Evolutionary conservation across 805 yeast species (phyloP), one percentile per base, ranked within the genome.

Genomic region (Starmerella scarabaei): DNA sequence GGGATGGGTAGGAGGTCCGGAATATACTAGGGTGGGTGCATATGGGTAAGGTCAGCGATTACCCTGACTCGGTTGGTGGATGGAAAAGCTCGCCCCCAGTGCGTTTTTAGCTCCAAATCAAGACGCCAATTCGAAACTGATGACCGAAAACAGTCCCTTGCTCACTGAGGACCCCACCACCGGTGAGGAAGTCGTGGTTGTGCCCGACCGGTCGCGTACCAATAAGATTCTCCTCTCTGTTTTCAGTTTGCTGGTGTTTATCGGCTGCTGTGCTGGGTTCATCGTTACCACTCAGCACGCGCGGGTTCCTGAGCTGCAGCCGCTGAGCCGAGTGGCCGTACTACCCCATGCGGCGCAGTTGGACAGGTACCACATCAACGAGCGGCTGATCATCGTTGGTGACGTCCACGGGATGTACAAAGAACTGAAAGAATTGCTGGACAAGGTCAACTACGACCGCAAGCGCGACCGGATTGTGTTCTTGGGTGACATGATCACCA

Each of bases 401-500:
- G 97, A 86, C 57, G 73, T 86, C 18, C 97, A 86, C 60, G 96
- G 95, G 2, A 75, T 77, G 50, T 73, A 66, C 51, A 60, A 65
- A 6, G 73, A 73, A 51, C 61, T 85, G 40, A 55, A 56, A 41
- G 59, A 65, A 36, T 62, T 88, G 30, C 60, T 86, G 40, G 51
- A 64, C 7, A 68, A 72, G 51, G 51, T 72, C 17, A 64, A 73
- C 41, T 55, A 58, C 14, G 52, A 63, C 17, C 51, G 57, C 7
- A 31, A 48, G 16, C 29, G 36, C 16, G 93, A 83, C 55, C 69
- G 70, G 33, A 64, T 85, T 12, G 60, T 86, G 1, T 62, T 85
- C 18, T 59, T 85, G 17, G 97, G 97, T 3, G 96, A 86, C 55
- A 82, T 85, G 57, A 65, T 82, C 15, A 68, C 84, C 37, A 88